Percentiles rank a stretch among this genome's conserved stretches.
These are phyloP conservation scores for Neofusicoccum laricinum DNA, from an alignment of 2,329 filamentous ascomycete species.

Conservation along the genomic window DNA sequence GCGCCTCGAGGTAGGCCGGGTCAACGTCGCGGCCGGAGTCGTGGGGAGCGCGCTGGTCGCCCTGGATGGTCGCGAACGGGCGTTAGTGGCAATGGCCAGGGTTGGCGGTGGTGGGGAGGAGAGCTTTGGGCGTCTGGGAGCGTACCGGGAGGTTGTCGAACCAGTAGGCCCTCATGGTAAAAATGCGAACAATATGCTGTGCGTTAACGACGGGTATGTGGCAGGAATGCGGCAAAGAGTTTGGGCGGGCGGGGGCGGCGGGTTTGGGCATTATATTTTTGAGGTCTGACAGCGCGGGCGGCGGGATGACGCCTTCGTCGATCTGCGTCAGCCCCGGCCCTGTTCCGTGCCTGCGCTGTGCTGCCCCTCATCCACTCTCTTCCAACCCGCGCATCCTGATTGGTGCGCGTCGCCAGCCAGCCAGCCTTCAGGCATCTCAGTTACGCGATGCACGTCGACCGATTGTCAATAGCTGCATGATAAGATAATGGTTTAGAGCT, in stretches of 20 bases:
- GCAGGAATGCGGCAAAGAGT: neutral
- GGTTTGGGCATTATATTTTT: constrained; percentile 11
- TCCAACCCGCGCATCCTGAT: constrained; percentile 1
- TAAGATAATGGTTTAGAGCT: neutral
- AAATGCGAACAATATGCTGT: neutral
- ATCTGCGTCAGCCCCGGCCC: constrained; percentile 9
- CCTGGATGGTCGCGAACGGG: constrained; percentile 51
- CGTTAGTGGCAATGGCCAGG: constrained; percentile 17
- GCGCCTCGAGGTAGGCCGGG: constrained; percentile 61
- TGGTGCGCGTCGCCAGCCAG: neutral
- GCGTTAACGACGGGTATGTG: neutral
- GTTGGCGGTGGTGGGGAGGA: constrained; percentile 17
- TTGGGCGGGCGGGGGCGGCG: neutral
- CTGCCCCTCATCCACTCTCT: neutral
- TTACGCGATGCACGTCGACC: neutral
- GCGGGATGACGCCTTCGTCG: constrained; percentile 15
- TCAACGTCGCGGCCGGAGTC: constrained; percentile 73
- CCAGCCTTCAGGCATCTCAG: neutral
- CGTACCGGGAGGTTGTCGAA: constrained; percentile 64
- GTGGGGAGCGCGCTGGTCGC: constrained; percentile 89
- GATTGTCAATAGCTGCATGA: neutral
- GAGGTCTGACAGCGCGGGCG: neutral
- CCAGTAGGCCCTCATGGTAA: constrained; percentile 67
- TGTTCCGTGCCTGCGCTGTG: neutral
- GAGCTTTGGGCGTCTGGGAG: neutral